Percentiles rank a stretch among this genome's conserved stretches.
Conservation (phyloP, 192 early-diverging fungal genomes). For the Dimargaris cristalligena region DNA sequence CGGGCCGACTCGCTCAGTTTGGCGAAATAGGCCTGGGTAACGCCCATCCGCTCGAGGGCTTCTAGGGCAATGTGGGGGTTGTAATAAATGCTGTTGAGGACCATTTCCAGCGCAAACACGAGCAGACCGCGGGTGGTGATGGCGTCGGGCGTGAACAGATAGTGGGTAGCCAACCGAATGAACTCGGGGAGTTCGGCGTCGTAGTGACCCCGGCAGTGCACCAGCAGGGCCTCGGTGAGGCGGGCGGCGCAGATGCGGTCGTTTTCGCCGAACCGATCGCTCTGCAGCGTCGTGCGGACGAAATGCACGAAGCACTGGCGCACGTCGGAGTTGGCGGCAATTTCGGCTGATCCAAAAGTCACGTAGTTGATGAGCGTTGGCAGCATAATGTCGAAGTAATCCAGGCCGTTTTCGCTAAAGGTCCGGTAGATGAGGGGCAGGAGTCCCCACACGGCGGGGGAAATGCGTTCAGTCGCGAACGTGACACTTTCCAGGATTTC, state of each 20-base stretch:
- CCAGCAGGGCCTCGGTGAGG: slow-evolving; percentile 68
- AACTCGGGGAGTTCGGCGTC: slow-evolving; percentile 56
- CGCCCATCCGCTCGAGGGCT: slow-evolving; percentile 58
- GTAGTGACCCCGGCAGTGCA: slow-evolving; percentile 66
- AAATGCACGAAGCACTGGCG: slow-evolving; percentile 69
- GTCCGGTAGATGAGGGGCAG: slow-evolving; percentile 53
- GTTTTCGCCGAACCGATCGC: slow-evolving; percentile 51
- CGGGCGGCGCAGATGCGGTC: slow-evolving; percentile 74
- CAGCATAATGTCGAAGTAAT: slow-evolving; percentile 82
- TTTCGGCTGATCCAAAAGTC: slow-evolving; percentile 64
- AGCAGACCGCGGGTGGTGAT: slow-evolving; percentile 50
- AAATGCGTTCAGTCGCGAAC: slow-evolving; percentile 66
- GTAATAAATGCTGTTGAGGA: slow-evolving; percentile 78
- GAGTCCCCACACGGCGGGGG: slow-evolving; percentile 67
- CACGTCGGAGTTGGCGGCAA: slow-evolving; percentile 44
- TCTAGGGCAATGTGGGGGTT: slow-evolving; percentile 59
- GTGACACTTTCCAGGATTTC: slow-evolving; percentile 80
- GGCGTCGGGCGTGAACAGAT: slow-evolving; percentile 37
- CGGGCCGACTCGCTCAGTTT: slow-evolving; percentile 53
- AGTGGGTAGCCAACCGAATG: slow-evolving; percentile 45
- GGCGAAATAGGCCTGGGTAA: slow-evolving; percentile 65
- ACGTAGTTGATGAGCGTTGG: slow-evolving; percentile 87
- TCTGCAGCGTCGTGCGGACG: slow-evolving; percentile 66
- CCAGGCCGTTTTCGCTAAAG: slow-evolving; percentile 65
- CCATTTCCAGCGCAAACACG: slow-evolving; percentile 60